Conservation (phyloP, 495 filamentous ascomycete genomes). For the Lasiosphaeris hirsuta region DNA sequence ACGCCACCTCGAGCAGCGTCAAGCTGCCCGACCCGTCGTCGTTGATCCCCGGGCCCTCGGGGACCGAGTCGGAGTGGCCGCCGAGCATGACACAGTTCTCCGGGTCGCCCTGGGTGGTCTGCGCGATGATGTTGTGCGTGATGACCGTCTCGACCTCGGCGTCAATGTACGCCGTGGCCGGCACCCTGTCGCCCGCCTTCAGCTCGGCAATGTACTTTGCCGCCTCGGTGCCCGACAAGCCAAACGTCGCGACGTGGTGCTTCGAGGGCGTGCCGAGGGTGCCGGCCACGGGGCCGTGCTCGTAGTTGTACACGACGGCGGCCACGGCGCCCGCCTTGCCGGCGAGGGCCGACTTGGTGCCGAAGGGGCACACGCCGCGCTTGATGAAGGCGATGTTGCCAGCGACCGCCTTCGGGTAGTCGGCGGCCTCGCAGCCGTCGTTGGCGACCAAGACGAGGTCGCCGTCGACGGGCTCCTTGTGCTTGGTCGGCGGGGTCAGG, state of each 20-base stretch:
- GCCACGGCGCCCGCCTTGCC: slow-evolving; percentile 57
- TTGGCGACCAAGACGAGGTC: slow-evolving; percentile 42
- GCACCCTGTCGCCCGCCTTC: slow-evolving; percentile 42
- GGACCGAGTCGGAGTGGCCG: slow-evolving; percentile 53
- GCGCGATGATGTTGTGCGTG: slow-evolving; percentile 54
- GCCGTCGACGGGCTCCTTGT: slow-evolving; percentile 52
- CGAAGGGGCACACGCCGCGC: slow-evolving; percentile 59
- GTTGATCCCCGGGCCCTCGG: slow-evolving; percentile 48
- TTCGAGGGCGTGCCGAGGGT: slow-evolving; percentile 52
- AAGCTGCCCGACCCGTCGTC: slow-evolving; percentile 55
- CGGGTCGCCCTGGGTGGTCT: slow-evolving; percentile 51
- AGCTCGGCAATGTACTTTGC: slow-evolving; percentile 46
- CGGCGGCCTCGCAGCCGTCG: slow-evolving; percentile 46
- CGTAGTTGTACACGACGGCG: slow-evolving; percentile 60
- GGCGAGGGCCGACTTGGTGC: slow-evolving; percentile 54
- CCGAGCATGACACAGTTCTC: slow-evolving; percentile 58
- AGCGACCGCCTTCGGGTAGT: slow-evolving; percentile 41
- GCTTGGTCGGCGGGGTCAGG: slow-evolving; percentile 55
- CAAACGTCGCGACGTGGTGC: slow-evolving; percentile 56
- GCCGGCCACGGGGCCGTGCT: slow-evolving; percentile 44
- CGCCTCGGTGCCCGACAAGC: slow-evolving; percentile 51
- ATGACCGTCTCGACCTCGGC: slow-evolving; percentile 41
- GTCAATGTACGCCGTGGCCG: slow-evolving; percentile 55
- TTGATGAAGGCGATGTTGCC: slow-evolving; percentile 55
- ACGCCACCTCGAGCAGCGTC: slow-evolving; percentile 52